phyloP scores from a whole-genome alignment of 345 rosid species.

The Syzygium aqueum region DNA sequence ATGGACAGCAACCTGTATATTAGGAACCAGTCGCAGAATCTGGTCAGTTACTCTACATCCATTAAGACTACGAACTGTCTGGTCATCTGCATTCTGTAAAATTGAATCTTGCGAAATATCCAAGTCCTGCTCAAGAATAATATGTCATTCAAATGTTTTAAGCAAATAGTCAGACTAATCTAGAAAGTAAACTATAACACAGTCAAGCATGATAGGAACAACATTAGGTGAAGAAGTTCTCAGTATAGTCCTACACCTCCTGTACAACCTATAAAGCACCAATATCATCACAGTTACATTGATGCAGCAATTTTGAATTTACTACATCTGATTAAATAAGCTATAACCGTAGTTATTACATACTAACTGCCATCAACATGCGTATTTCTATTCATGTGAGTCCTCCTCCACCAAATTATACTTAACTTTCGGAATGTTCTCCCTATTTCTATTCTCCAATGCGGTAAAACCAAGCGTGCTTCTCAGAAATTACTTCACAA shows the following conservation, averaged over 20 bases:
- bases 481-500: not conserved
- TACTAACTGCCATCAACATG: not conserved
- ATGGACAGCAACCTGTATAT: conserved; percentile 53
- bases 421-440: not conserved
- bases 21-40: conserved; percentile 92
- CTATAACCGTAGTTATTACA: not conserved
- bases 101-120: conserved; percentile 89
- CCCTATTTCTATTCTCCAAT: not conserved
- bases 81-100: conserved; percentile 85
- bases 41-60: conserved; percentile 99
- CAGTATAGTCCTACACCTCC: not conserved
- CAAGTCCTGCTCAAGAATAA: conserved; percentile 48
- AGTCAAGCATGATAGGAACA: not conserved
- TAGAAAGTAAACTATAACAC: not conserved
- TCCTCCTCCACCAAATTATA: not conserved
- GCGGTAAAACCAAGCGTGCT: not conserved
- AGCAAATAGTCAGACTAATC: not conserved
- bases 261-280: not conserved
- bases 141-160: not conserved
- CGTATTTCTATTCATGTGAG: not conserved
- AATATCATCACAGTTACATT: not conserved
- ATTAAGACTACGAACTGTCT: conserved; percentile 95
- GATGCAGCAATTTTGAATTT: not conserved
- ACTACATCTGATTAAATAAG: not conserved
- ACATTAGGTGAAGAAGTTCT: not conserved